phyloP scores from a whole-genome alignment of 805 yeast species.

The Suhomyces emberorum region DNA sequence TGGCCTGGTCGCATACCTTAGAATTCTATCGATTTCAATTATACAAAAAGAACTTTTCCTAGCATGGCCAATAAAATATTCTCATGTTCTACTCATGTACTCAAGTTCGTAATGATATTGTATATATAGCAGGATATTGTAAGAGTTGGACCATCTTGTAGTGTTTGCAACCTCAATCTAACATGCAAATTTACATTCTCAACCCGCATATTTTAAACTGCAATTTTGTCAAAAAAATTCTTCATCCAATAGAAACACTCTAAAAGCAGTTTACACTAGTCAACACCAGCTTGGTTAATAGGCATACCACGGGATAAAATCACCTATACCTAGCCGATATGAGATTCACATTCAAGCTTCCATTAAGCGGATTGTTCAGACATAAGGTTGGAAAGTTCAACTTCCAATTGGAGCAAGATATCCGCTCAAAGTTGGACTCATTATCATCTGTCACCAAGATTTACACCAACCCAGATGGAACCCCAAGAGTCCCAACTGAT shows the following conservation, averaged over 20 bases:
- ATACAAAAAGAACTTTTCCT: too few relatives aligned
- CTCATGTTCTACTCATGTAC: too few relatives aligned
- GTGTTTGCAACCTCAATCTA: too few relatives aligned
- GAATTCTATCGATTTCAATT: too few relatives aligned
- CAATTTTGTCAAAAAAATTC: constrained; percentile 6
- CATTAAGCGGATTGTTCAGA: constrained; percentile 37
- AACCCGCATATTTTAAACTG: background rate
- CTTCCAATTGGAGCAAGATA: constrained; percentile 54
- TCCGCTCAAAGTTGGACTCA: constrained; percentile 57
- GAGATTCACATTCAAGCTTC: constrained; percentile 43
- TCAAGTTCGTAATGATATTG: too few relatives aligned
- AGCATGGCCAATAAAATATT: too few relatives aligned
- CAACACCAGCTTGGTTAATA: constrained; percentile 4
- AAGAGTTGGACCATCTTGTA: too few relatives aligned
- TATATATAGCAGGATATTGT: too few relatives aligned
- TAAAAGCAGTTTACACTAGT: constrained; percentile 14
- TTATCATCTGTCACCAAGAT: constrained; percentile 64
- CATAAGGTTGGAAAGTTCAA: constrained; percentile 41
- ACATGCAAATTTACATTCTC: constrained; percentile 2
- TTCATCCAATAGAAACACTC: constrained; percentile 21
- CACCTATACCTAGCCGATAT: constrained; percentile 14
- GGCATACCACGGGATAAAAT: background rate
- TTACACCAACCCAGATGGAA: constrained; percentile 73
- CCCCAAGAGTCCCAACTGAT: constrained; percentile 67
- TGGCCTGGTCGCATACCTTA: too few relatives aligned